phyloP scores from a whole-genome alignment of 495 filamentous ascomycete genomes.

The Trichocladium uniseriatum region DNA sequence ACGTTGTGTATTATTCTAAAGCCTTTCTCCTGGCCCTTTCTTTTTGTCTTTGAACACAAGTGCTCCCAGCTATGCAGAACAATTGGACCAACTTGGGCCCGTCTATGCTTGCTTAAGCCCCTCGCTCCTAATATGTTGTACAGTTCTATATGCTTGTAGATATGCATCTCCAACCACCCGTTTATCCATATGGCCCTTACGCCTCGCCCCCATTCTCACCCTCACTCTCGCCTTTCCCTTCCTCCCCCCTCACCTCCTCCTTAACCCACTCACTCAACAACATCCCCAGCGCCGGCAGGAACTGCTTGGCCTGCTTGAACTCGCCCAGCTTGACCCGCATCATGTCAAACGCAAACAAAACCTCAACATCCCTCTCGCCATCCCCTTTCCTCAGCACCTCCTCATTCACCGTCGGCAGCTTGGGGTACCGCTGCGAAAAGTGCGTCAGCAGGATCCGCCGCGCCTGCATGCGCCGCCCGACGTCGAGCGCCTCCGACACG shows the following conservation, averaged over 20 bases:
- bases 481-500: constrained; percentile 66
- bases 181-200: too few relatives aligned
- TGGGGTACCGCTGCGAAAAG: constrained; percentile 93
- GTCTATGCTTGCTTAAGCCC: too few relatives aligned
- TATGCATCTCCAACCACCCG: too few relatives aligned
- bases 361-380: constrained; percentile 9
- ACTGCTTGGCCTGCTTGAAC: constrained; percentile 65
- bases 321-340: constrained; percentile 79
- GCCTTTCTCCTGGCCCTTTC: too few relatives aligned
- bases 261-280: constrained; percentile 43
- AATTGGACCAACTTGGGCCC: too few relatives aligned
- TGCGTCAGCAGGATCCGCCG: constrained; percentile 74
- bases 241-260: constrained; percentile 2
- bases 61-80: too few relatives aligned
- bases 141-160: too few relatives aligned
- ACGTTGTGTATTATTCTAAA: too few relatives aligned
- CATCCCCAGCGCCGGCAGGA: constrained; percentile 60
- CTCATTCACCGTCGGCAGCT: constrained; percentile 51
- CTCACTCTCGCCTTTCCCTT: neutral
- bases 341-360: constrained; percentile 79
- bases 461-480: constrained; percentile 71
- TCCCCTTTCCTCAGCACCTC: constrained; percentile 10
- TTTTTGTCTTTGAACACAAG: too few relatives aligned
- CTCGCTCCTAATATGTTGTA: too few relatives aligned
- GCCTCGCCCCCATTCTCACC: neutral